phyloP scores from a whole-genome alignment of 2,329 filamentous ascomycete species.

The Orbilia javanica region DNA sequence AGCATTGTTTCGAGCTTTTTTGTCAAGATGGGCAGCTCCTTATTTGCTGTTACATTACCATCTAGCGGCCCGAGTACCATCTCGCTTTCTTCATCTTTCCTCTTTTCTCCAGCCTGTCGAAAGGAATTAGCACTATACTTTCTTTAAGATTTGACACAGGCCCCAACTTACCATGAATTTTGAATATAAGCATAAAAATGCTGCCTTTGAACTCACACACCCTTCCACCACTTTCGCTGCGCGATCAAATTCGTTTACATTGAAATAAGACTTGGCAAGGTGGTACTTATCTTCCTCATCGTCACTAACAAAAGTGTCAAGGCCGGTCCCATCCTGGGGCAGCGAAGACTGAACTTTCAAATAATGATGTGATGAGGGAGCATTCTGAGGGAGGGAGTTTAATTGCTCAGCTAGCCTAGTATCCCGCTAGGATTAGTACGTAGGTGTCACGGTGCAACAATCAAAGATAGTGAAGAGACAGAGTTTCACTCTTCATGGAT shows the following conservation, averaged over 20 bases:
- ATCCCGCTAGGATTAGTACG: slow-evolving; percentile 33
- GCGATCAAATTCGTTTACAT: slow-evolving; percentile 93
- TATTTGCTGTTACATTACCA: slow-evolving; percentile 84
- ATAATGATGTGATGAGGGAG: slow-evolving; percentile 73
- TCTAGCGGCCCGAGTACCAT: slow-evolving; percentile 92
- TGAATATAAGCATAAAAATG: slow-evolving; percentile 92
- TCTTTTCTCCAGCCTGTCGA: slow-evolving; percentile 82
- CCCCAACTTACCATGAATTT: slow-evolving; percentile 75
- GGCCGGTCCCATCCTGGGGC: slow-evolving; percentile 10
- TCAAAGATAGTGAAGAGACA: background rate
- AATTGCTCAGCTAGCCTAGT: slow-evolving; percentile 51
- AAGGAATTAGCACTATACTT: background rate
- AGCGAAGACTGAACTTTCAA: slow-evolving; percentile 75
- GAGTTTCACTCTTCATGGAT: slow-evolving; percentile 18
- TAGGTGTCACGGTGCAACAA: slow-evolving; percentile 23
- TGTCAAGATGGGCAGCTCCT: slow-evolving; percentile 81
- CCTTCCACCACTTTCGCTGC: slow-evolving; percentile 78
- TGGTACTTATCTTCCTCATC: slow-evolving; percentile 72
- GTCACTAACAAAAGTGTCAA: slow-evolving; percentile 44
- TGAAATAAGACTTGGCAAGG: slow-evolving; percentile 92
- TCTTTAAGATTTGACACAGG: background rate
- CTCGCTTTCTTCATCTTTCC: slow-evolving; percentile 94
- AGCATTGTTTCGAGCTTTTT: slow-evolving; percentile 86
- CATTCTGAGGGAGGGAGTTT: slow-evolving; percentile 60
- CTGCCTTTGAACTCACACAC: slow-evolving; percentile 72